These are phyloP conservation scores for Fusarium sp. DNA, from an alignment of 2,329 filamentous ascomycete genomes.

Conservation along the genomic window DNA sequence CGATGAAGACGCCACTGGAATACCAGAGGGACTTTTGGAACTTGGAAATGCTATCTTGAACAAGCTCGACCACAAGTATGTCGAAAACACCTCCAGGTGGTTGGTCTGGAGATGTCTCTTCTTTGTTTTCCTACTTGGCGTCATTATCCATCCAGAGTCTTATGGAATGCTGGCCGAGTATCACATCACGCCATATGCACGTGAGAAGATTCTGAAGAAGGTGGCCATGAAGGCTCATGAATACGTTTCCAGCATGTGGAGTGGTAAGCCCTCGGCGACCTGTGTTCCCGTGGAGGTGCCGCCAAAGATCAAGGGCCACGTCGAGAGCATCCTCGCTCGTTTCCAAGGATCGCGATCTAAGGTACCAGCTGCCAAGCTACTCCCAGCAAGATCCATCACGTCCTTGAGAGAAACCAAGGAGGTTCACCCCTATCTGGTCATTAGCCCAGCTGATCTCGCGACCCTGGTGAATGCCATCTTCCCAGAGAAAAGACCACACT, in stretches of 20 bases:
- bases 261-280: conserved; percentile 69
- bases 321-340: conserved; percentile 76
- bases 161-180: conserved; percentile 84
- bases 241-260: conserved; percentile 83
- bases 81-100: conserved; percentile 81
- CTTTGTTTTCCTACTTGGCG: conserved; percentile 83
- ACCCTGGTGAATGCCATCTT: conserved; percentile 87
- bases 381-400: conserved; percentile 77
- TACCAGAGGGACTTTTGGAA: conserved; percentile 86
- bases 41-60: conserved; percentile 85
- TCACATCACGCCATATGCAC: conserved; percentile 89
- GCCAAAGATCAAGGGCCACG: conserved; percentile 71
- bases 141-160: conserved; percentile 89
- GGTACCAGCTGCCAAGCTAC: conserved; percentile 65
- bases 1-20: conserved; percentile 83
- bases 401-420: conserved; percentile 80
- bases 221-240: conserved; percentile 84
- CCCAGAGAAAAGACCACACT: conserved; percentile 75
- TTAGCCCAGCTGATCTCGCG: conserved; percentile 81
- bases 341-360: conserved; percentile 67
- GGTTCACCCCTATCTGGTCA: conserved; percentile 81
- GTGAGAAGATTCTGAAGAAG: conserved; percentile 82
- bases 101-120: conserved; percentile 94
- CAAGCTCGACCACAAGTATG: conserved; percentile 77
- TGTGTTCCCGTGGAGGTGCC: conserved; percentile 61